Conservation (phyloP, 202 grass and related monocot genomes). For the Musa balbisiana region DNA sequence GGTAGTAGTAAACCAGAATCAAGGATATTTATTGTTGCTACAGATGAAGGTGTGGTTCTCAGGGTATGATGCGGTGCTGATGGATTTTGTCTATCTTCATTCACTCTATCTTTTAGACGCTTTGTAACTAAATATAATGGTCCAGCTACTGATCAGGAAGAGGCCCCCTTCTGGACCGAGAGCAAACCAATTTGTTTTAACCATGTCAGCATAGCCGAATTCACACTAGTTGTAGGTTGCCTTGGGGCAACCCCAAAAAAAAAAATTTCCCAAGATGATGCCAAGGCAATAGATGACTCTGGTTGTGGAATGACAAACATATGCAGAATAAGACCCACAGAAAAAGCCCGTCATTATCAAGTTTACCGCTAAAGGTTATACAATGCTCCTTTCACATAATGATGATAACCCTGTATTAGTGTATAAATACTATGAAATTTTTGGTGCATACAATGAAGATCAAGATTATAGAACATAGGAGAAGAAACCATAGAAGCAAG, state of each 20-base stretch:
- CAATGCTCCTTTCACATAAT: constrained; percentile 36
- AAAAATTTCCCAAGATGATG: constrained; percentile 69
- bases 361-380: constrained; percentile 33
- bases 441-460: constrained; percentile 58
- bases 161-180: constrained; percentile 30
- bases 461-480: constrained; percentile 49
- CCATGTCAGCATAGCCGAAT: constrained; percentile 21
- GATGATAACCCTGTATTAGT: constrained; percentile 72
- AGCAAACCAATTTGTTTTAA: constrained; percentile 30
- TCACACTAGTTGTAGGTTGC: constrained; percentile 32
- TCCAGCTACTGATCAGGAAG: constrained; percentile 17
- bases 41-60: no score
- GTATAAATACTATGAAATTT: constrained; percentile 74
- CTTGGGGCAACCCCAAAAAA: no score
- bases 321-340: constrained; percentile 59
- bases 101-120: constrained; percentile 66
- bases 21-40: no score
- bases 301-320: constrained; percentile 78
- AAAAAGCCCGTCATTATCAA: constrained; percentile 34
- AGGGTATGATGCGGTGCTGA: no score
- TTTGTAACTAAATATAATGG: constrained; percentile 57
- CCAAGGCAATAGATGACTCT: constrained; percentile 74
- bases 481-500: constrained; percentile 39
- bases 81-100: no score
- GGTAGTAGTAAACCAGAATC: no score